Evolutionary conservation across 345 rosid species (phyloP).

Genomic region (Erucastrum elatum): DNA sequence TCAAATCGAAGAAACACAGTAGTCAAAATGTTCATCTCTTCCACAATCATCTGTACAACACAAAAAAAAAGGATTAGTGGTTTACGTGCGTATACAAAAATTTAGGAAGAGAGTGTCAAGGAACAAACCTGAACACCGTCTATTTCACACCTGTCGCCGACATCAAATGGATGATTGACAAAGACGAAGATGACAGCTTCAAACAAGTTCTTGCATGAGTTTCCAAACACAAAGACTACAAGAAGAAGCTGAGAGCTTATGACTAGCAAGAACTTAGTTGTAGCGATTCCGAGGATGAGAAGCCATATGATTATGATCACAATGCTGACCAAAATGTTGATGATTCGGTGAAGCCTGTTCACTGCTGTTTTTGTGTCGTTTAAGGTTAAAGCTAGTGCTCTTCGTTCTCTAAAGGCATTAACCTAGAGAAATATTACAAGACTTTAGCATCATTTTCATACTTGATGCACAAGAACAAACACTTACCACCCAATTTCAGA

Average conservation of each 20-base stretch:
- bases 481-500: no score
- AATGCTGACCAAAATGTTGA: constrained; percentile 54
- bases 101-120: background rate
- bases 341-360: constrained; percentile 71
- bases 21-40: constrained; percentile 93
- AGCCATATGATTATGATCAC: constrained; percentile 66
- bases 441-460: background rate
- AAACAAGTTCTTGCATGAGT: constrained; percentile 77
- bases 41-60: constrained; percentile 70
- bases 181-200: constrained; percentile 85
- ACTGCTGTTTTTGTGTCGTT: constrained; percentile 95
- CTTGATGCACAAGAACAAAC: no score
- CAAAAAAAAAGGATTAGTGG: constrained; percentile 16
- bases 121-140: constrained; percentile 72
- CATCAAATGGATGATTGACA: constrained; percentile 88
- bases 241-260: constrained; percentile 81
- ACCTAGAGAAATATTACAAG: constrained; percentile 46
- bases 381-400: constrained; percentile 81
- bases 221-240: constrained; percentile 77
- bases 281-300: constrained; percentile 80
- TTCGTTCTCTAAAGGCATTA: constrained; percentile 83
- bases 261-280: constrained; percentile 69
- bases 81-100: background rate
- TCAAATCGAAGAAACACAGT: constrained; percentile 81
- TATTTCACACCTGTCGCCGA: constrained; percentile 84